Percentiles rank a stretch among this genome's conserved stretches.
Conservation (phyloP, 768 basidiomycete species). For the Leccinum aurantiacum region DNA sequence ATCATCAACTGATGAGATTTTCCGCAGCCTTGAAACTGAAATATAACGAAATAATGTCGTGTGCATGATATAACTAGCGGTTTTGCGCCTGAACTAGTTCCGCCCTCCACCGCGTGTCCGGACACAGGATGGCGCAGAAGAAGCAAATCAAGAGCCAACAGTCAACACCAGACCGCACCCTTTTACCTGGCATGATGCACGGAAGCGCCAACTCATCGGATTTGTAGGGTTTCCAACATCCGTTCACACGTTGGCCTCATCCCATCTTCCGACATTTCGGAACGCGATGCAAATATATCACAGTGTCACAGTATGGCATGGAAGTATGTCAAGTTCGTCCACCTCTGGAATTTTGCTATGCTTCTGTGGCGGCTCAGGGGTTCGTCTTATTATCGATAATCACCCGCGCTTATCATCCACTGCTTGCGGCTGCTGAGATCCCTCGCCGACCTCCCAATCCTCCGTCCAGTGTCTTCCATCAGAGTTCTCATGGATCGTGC, state of each 20-base stretch:
- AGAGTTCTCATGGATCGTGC: not conserved
- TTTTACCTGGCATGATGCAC: not conserved
- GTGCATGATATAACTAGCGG: constrained; percentile 12
- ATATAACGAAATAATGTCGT: constrained; percentile 12
- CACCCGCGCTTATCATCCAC: constrained; percentile 22
- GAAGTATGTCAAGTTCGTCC: constrained; percentile 20
- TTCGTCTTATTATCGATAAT: constrained; percentile 26
- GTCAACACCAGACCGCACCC: not conserved
- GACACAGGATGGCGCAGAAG: constrained; percentile 6
- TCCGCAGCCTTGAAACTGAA: constrained; percentile 5
- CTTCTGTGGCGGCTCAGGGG: constrained; percentile 30
- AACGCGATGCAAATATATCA: constrained; percentile 17
- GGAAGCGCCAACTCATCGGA: not conserved
- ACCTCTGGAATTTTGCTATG: constrained; percentile 23
- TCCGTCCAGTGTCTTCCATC: not conserved
- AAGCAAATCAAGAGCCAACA: not conserved
- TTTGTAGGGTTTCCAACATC: constrained; percentile 10
- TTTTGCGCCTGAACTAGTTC: constrained; percentile 11
- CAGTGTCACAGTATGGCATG: constrained; percentile 17
- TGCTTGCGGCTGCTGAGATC: constrained; percentile 5
- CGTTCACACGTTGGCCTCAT: constrained; percentile 20
- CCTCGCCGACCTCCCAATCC: not conserved
- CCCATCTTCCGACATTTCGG: constrained; percentile 13
- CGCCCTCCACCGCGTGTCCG: not conserved
- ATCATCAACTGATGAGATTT: constrained; percentile 7